These are phyloP conservation scores for Saxispiralis lemnorum DNA, from an alignment of 495 filamentous ascomycete genomes.

Conservation along the genomic window DNA sequence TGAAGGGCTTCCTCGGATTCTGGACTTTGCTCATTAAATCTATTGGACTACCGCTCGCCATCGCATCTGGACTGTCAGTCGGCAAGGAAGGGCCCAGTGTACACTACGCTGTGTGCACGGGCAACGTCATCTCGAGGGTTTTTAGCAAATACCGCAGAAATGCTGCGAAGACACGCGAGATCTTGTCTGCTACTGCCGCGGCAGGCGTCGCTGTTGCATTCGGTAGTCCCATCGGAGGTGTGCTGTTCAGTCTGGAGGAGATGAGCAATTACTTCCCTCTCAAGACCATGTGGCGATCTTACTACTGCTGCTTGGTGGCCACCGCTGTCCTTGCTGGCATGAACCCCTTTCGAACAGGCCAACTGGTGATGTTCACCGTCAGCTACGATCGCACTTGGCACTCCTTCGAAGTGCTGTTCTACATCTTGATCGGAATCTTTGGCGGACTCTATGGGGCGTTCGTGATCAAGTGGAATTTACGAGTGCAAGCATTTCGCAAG, in stretches of 20 bases:
- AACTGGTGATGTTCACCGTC: constrained; percentile 98
- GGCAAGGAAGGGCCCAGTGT: constrained; percentile 97
- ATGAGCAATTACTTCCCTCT: constrained; percentile 97
- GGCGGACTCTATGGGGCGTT: constrained; percentile 92
- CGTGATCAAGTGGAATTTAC: constrained; percentile 95
- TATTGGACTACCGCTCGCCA: constrained; percentile 74
- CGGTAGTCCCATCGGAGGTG: constrained; percentile 90
- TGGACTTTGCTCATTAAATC: constrained; percentile 93
- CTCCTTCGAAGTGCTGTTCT: constrained; percentile 91
- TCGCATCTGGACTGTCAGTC: constrained; percentile 85
- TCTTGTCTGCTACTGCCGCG: constrained; percentile 82
- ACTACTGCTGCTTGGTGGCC: constrained; percentile 92
- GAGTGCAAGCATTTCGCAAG: constrained; percentile 82
- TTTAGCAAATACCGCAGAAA: constrained; percentile 88
- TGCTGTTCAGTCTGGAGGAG: constrained; percentile 92
- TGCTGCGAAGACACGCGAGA: constrained; percentile 88
- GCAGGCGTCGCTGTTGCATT: constrained; percentile 94
- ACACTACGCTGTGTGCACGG: constrained; percentile 93
- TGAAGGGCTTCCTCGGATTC: constrained; percentile 92
- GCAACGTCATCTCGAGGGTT: constrained; percentile 85
- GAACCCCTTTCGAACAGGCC: constrained; percentile 96
- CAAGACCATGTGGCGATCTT: constrained; percentile 95
- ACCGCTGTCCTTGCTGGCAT: constrained; percentile 86
- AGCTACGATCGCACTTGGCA: constrained; percentile 93
- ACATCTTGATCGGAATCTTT: constrained; percentile 77